Evolutionary conservation across 768 basidiomycete species (phyloP).

Genomic region (Boletus fagicola): DNA sequence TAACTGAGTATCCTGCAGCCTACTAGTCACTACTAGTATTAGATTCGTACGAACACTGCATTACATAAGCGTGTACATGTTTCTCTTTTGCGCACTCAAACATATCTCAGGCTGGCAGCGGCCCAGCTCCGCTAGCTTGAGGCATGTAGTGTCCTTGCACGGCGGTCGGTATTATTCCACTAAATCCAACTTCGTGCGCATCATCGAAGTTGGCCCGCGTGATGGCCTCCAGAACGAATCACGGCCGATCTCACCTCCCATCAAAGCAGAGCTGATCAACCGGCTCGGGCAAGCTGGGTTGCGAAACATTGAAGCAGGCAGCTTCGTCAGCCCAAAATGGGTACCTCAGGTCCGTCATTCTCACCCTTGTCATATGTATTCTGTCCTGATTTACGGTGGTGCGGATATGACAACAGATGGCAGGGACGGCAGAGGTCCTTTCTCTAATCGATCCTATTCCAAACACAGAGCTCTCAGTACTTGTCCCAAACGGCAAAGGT

Average conservation of each 20-base stretch:
- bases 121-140: neutral
- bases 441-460: conserved; percentile 50
- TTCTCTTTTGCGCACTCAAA: conserved; percentile 5
- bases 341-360: conserved; percentile 67
- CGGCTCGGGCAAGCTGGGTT: conserved; percentile 67
- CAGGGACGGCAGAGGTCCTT: conserved; percentile 76
- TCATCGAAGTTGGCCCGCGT: conserved; percentile 88
- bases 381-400: neutral
- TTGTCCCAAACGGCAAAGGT: conserved; percentile 79
- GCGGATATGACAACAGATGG: conserved; percentile 71
- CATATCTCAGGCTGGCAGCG: neutral
- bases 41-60: neutral
- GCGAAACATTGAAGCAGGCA: conserved; percentile 75
- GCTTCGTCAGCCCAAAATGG: conserved; percentile 92
- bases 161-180: conserved; percentile 3
- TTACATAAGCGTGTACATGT: conserved; percentile 9
- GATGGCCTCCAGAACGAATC: conserved; percentile 94
- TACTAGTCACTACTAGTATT: no score
- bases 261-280: conserved; percentile 80
- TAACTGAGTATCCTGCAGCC: no score
- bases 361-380: neutral
- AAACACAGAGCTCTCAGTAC: conserved; percentile 69
- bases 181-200: conserved; percentile 34
- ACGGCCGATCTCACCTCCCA: conserved; percentile 61
- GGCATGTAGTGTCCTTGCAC: neutral